Evolutionary conservation across 2,329 filamentous ascomycete genomes (phyloP).

Genomic region (Cordyceps cicadae): DNA sequence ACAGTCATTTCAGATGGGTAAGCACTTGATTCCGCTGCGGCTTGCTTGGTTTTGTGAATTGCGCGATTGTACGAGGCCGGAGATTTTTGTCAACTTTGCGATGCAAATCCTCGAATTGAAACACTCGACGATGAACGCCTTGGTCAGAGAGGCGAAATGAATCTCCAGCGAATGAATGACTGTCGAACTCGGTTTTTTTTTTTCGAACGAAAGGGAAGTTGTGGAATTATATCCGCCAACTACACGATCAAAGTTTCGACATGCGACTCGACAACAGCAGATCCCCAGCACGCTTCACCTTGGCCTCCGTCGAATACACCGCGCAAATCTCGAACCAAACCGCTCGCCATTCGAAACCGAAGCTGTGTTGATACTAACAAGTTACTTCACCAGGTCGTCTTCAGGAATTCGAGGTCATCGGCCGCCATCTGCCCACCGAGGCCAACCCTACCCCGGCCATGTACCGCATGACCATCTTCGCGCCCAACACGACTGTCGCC

Average conservation of each 20-base stretch:
- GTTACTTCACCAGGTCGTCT: slow-evolving; percentile 74
- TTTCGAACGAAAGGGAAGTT: neutral
- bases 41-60: slow-evolving; percentile 4
- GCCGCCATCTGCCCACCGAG: slow-evolving; percentile 97
- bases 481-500: slow-evolving; percentile 92
- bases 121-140: neutral
- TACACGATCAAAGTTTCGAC: neutral
- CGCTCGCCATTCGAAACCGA: neutral
- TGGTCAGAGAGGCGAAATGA: neutral
- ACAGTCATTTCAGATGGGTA: slow-evolving; percentile 50
- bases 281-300: neutral
- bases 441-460: slow-evolving; percentile 94
- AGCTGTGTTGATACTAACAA: slow-evolving; percentile 23
- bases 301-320: neutral
- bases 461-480: slow-evolving; percentile 99
- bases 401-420: slow-evolving; percentile 99
- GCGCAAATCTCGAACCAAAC: slow-evolving; percentile 7
- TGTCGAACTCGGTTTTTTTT: no score
- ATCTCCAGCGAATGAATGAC: neutral
- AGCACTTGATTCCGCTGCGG: slow-evolving; percentile 27
- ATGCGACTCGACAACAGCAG: neutral
- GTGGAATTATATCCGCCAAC: neutral
- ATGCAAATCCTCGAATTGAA: neutral
- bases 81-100: neutral
- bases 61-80: slow-evolving; percentile 8